phyloP scores from a whole-genome alignment of 2,329 filamentous ascomycete genomes.

The Talaromyces sp. region DNA sequence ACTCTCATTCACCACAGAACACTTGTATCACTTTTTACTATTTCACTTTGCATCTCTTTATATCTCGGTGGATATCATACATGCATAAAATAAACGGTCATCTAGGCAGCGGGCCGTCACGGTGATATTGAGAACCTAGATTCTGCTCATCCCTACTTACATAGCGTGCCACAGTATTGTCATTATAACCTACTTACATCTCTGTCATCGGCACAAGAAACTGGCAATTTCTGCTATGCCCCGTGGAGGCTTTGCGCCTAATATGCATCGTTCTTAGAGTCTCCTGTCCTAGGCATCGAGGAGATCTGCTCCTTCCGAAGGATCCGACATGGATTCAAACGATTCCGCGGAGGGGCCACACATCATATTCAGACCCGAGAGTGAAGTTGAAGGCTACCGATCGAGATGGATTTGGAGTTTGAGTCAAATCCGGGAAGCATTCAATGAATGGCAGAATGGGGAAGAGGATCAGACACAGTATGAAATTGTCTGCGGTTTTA shows the following conservation, averaged over 20 bases:
- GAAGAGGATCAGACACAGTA: conserved; percentile 43
- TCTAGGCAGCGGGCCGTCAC: neutral
- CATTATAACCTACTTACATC: neutral
- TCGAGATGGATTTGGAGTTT: conserved; percentile 18
- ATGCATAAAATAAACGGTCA: neutral
- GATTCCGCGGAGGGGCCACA: neutral
- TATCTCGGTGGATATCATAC: neutral
- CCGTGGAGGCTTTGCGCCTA: neutral
- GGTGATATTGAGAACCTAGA: neutral
- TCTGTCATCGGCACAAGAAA: neutral
- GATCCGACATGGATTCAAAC: conserved; percentile 1
- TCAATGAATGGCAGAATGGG: conserved; percentile 34
- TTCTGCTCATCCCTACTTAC: neutral
- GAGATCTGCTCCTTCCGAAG: neutral
- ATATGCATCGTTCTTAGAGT: neutral
- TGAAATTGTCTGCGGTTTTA: neutral
- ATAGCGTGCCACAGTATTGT: neutral
- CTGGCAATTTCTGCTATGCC: neutral
- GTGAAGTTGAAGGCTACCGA: neutral
- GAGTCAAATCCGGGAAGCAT: conserved; percentile 23
- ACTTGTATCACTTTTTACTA: too few species aligned
- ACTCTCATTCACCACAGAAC: neutral
- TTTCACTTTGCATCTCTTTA: neutral
- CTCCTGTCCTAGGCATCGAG: neutral
- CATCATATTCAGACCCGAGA: conserved; percentile 6